Percentiles rank a stretch among this genome's conserved stretches.
Conservation (phyloP, 169 alveolate genomes). For the Plasmodium falciparum region DNA sequence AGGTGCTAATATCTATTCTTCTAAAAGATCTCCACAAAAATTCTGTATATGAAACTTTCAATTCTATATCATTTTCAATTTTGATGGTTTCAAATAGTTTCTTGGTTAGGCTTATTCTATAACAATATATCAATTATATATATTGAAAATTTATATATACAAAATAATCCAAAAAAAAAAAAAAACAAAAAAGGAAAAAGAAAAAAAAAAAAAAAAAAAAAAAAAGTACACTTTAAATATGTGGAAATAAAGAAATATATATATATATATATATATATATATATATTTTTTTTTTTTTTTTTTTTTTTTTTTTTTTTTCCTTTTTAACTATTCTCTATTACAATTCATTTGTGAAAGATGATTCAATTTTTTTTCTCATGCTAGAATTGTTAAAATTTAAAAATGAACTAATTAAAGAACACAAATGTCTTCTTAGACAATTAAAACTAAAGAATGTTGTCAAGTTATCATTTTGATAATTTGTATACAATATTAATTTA, state of each 20-base stretch:
- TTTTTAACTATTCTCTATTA: constrained; percentile 2
- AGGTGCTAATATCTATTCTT: constrained; percentile 40
- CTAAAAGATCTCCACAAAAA: constrained; percentile 75
- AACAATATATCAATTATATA: background rate
- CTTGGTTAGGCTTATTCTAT: constrained; percentile 41
- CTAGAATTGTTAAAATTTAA: constrained; percentile 58
- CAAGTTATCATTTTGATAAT: constrained; percentile 48
- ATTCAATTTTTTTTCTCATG: constrained; percentile 41
- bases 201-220: constrained; percentile 2
- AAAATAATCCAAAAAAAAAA: background rate
- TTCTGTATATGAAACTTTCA: constrained; percentile 71
- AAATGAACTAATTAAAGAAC: constrained; percentile 68
- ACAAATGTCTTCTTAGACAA: constrained; percentile 64
- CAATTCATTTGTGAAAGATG: constrained; percentile 64
- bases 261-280: background rate
- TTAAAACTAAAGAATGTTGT: constrained; percentile 49
- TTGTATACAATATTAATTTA: constrained; percentile 54
- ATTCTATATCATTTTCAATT: constrained; percentile 66
- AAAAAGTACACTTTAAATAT: background rate
- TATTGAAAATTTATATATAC: background rate
- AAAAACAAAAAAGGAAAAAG: background rate
- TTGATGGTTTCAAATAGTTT: constrained; percentile 59
- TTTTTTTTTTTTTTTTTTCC: no score
- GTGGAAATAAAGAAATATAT: background rate
- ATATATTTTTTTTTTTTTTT: background rate